Percentiles rank a stretch among this genome's conserved stretches.
These are phyloP conservation scores for Penicillium decumbens DNA, from an alignment of 2,329 filamentous ascomycete species.

Conservation along the genomic window DNA sequence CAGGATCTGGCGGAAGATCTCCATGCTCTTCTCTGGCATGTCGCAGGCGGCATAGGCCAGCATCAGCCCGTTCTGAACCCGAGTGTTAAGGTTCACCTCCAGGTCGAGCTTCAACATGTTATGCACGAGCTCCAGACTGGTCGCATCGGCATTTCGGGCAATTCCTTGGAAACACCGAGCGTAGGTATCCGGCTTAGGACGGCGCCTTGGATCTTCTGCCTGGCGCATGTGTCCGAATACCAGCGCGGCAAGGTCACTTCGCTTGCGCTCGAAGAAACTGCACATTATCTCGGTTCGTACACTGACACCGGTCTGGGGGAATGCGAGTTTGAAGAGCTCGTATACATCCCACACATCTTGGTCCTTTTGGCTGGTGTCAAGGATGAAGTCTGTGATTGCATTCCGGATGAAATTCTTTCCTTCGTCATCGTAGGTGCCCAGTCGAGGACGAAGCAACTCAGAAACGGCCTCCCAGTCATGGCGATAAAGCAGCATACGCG, in stretches of 20 bases:
- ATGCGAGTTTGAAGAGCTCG: conserved; percentile 54
- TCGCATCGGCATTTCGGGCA: conserved; percentile 54
- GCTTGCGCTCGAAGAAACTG: conserved; percentile 69
- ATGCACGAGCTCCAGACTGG: conserved; percentile 70
- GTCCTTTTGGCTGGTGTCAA: conserved; percentile 58
- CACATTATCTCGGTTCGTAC: conserved; percentile 71
- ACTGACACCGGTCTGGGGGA: conserved; percentile 59
- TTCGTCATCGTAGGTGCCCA: conserved; percentile 38
- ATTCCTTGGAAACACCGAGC: conserved; percentile 72
- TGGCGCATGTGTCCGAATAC: conserved; percentile 94
- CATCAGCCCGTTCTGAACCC: conserved; percentile 79
- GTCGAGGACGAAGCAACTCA: conserved; percentile 70
- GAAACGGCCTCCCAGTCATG: conserved; percentile 75
- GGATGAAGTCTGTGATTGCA: conserved; percentile 63
- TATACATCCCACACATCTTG: conserved; percentile 60
- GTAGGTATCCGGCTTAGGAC: conserved; percentile 71
- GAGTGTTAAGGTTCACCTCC: conserved; percentile 70
- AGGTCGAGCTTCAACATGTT: conserved; percentile 94
- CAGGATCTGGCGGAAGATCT: conserved; percentile 82
- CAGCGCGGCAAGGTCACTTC: conserved; percentile 77
- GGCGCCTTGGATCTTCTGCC: conserved; percentile 57
- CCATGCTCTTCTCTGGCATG: conserved; percentile 61
- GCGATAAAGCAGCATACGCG: conserved; percentile 66
- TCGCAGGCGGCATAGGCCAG: conserved; percentile 72
- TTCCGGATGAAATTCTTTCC: conserved; percentile 65